Base-by-base conservation (phyloP, 352 stramenopile genomes). In the Phytophthora syringae region DNA sequence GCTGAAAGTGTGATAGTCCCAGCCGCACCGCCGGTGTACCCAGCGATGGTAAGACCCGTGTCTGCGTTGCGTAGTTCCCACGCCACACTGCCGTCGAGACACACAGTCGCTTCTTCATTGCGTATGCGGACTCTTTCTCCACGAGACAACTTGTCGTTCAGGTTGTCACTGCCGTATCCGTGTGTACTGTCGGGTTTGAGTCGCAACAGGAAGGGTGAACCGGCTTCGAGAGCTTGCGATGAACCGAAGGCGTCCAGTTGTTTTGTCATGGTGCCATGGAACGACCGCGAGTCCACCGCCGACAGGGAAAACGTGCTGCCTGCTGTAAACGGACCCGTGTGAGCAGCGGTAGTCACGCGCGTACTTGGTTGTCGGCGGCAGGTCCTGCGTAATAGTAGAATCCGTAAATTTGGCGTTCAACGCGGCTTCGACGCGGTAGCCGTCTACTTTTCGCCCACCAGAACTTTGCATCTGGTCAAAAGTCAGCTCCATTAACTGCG, bases 291-390 rank as follows among this genome's bases (percentile, higher is more conserved):
- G 7, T 78, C 68, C 24, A 89, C 72, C 7, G 85, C 84, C 6
- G 86, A 62, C 1, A 94, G 60, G 5, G 84, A 80, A 47, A 95
- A 95, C 10, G 80, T 86, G 20, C 79, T 90, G 1, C 72, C 67
- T n/a, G 74, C 37, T 0, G 65, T 73, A 52, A 93, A 92, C 34
- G 84, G 83, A 1, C 85, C 87, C 1, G 85, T 91, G 58, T 90
- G 73, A 0, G 87, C 83, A 0, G 77, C 48, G 0, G 85, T 95
- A 12, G 83, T 94, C 7, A 95, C 82, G 85, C 7, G 88, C 72
- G 53, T 75, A 89, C 51, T 60, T 67, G 2, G 74, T 79, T 5
- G 58, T 77, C 11, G 79, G 77, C 16, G 61, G 16, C 2, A 92
- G 27, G 2, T 66, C 50, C n/a, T 63, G 52, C 1, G 53, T 42